Conservation (phyloP, 495 filamentous ascomycete genomes). For the Corynascus novoguineensis region DNA sequence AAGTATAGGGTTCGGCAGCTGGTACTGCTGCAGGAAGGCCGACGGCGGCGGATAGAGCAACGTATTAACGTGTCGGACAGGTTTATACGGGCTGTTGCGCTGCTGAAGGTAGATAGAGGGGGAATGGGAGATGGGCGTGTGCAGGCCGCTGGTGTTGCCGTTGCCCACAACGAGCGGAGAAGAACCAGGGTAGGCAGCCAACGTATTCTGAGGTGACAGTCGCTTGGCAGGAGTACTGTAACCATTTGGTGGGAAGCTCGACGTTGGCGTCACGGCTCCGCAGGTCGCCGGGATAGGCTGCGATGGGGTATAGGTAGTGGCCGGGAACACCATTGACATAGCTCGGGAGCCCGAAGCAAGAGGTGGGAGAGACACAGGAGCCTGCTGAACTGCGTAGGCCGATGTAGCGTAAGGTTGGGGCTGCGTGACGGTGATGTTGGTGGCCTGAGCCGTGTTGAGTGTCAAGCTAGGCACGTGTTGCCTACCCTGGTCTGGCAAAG, state of each 20-base stretch:
- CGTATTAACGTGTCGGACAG: constrained; percentile 81
- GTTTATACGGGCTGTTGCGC: constrained; percentile 79
- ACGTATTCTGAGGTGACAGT: constrained; percentile 30
- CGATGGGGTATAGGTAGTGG: constrained; percentile 31
- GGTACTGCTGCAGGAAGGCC: constrained; percentile 68
- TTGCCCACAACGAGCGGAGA: constrained; percentile 43
- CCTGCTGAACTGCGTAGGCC: constrained; percentile 30
- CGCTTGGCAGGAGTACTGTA: constrained; percentile 45
- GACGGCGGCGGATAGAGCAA: constrained; percentile 84
- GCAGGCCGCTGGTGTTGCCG: constrained; percentile 36
- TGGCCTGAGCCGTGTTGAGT: constrained; percentile 33
- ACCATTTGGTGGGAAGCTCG: constrained; percentile 19
- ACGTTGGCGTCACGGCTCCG: constrained; percentile 26
- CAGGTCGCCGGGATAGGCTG: constrained; percentile 30
- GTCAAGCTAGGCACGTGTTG: constrained; percentile 41
- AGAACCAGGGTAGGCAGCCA: constrained; percentile 35
- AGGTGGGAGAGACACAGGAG: constrained; percentile 42
- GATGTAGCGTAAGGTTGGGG: constrained; percentile 9
- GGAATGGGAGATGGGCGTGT: constrained; percentile 52
- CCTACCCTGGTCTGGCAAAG: constrained; percentile 25
- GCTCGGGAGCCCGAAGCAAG: constrained; percentile 40
- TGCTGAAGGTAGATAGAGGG: constrained; percentile 57
- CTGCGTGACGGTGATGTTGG: constrained; percentile 15
- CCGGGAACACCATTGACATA: constrained; percentile 46
- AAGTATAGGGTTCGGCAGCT: constrained; percentile 41